Evolutionary conservation across 441 rosid genomes (phyloP).

Genomic region (Erodium texanum): DNA sequence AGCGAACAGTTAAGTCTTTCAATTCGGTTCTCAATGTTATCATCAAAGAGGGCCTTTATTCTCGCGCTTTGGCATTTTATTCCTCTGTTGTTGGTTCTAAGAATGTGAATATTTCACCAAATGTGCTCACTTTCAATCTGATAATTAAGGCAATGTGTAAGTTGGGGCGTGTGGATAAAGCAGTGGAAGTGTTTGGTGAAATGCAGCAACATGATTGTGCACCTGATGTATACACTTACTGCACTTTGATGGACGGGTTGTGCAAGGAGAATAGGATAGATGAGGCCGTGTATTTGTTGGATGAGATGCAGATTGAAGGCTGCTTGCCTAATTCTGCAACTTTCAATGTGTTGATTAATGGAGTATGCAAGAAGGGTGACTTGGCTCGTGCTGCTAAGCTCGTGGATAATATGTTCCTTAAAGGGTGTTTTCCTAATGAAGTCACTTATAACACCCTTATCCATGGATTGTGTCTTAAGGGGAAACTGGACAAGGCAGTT

Average conservation of each 20-base stretch:
- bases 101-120: slow-evolving; percentile 44
- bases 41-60: slow-evolving; percentile 44
- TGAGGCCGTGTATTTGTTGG: slow-evolving; percentile 79
- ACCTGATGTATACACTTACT: slow-evolving; percentile 75
- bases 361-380: slow-evolving; percentile 77
- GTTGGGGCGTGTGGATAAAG: slow-evolving; percentile 59
- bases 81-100: slow-evolving; percentile 36
- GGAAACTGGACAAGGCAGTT: slow-evolving; percentile 76
- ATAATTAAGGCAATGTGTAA: slow-evolving; percentile 64
- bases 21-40: slow-evolving; percentile 68
- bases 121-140: slow-evolving; percentile 66
- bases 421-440: slow-evolving; percentile 73
- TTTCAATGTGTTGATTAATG: slow-evolving; percentile 75
- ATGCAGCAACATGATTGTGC: slow-evolving; percentile 48
- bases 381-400: slow-evolving; percentile 66
- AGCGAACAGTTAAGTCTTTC: slow-evolving; percentile 41
- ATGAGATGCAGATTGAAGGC: slow-evolving; percentile 92
- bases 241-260: slow-evolving; percentile 89
- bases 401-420: slow-evolving; percentile 84
- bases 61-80: slow-evolving; percentile 63
- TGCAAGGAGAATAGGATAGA: slow-evolving; percentile 68
- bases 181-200: slow-evolving; percentile 56
- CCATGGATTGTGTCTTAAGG: slow-evolving; percentile 74
- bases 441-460: slow-evolving; percentile 82
- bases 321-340: slow-evolving; percentile 57